Conservation (phyloP, 352 stramenopile genomes). For the Aphanomyces stellatus region DNA sequence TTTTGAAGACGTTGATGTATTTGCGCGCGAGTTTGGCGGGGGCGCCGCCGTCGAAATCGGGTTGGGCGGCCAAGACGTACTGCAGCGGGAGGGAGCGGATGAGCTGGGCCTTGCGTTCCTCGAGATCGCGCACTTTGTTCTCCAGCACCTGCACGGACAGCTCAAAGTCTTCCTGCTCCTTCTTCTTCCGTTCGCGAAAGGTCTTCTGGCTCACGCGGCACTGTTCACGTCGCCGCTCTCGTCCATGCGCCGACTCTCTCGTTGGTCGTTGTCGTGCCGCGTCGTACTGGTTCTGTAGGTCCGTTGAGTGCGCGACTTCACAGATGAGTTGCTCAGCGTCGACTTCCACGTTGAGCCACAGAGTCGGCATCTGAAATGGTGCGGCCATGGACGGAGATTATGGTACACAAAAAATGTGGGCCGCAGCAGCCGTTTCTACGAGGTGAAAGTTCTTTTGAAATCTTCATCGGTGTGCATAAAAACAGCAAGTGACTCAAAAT, state of each 20-base stretch:
- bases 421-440: too few relatives aligned
- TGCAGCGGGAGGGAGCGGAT: conserved; percentile 3
- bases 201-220: conserved; percentile 19
- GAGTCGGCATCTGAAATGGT: too few relatives aligned
- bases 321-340: too few relatives aligned
- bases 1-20: conserved; percentile 18
- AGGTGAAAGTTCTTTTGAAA: too few relatives aligned
- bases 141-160: conserved; percentile 1
- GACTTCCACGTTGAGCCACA: too few relatives aligned
- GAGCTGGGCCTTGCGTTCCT: background rate
- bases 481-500: too few relatives aligned
- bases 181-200: conserved; percentile 18
- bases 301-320: background rate
- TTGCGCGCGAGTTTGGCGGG: conserved; percentile 6
- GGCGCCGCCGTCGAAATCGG: conserved; percentile 14
- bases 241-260: too few relatives aligned
- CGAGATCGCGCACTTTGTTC: background rate
- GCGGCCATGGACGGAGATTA: too few relatives aligned
- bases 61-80: background rate
- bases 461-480: too few relatives aligned
- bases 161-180: conserved; percentile 9
- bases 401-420: too few relatives aligned
- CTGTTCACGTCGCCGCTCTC: conserved; percentile 3
- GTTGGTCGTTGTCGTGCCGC: too few relatives aligned
- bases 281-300: background rate